These are phyloP conservation scores for Gloeostereum incarnatum DNA, from an alignment of 768 basidiomycete genomes.

Conservation along the genomic window DNA sequence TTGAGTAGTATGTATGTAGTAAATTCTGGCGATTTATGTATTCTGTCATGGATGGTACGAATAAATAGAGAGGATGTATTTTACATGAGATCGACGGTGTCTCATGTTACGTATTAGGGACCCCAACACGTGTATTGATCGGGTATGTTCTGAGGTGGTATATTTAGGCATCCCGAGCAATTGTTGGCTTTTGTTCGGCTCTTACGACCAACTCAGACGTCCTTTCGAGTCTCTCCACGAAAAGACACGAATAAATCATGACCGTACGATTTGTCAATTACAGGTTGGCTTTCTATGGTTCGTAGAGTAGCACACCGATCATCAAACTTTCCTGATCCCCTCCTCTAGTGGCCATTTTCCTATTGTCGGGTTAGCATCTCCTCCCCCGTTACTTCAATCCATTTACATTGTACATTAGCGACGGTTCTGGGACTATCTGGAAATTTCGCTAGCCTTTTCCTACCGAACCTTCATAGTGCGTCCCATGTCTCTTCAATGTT, in stretches of 20 bases:
- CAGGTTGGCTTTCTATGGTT: slow-evolving; percentile 44
- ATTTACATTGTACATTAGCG: slow-evolving; percentile 16
- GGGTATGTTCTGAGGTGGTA: not conserved
- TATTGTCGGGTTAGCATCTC: slow-evolving; percentile 27
- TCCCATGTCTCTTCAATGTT: slow-evolving; percentile 7
- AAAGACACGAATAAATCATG: too few species aligned
- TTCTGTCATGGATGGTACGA: not conserved
- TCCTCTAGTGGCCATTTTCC: slow-evolving; percentile 29
- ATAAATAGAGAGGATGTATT: not conserved
- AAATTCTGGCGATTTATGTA: not conserved
- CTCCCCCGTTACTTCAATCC: not conserved
- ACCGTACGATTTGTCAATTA: slow-evolving; percentile 52
- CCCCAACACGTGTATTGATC: not conserved
- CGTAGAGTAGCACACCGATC: too few species aligned
- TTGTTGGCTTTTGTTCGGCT: too few species aligned
- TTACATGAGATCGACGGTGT: not conserved
- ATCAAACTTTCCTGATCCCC: not conserved
- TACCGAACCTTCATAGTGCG: slow-evolving; percentile 58
- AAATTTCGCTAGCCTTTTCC: slow-evolving; percentile 58
- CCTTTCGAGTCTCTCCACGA: too few species aligned
- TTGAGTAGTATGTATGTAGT: not conserved
- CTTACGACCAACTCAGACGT: too few species aligned
- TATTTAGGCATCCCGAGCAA: not conserved
- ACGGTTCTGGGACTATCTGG: slow-evolving; percentile 61
- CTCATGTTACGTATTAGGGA: not conserved